These are phyloP conservation scores for Penstemon newberryi DNA, from an alignment of 257 asterid genomes.

Conservation along the genomic window DNA sequence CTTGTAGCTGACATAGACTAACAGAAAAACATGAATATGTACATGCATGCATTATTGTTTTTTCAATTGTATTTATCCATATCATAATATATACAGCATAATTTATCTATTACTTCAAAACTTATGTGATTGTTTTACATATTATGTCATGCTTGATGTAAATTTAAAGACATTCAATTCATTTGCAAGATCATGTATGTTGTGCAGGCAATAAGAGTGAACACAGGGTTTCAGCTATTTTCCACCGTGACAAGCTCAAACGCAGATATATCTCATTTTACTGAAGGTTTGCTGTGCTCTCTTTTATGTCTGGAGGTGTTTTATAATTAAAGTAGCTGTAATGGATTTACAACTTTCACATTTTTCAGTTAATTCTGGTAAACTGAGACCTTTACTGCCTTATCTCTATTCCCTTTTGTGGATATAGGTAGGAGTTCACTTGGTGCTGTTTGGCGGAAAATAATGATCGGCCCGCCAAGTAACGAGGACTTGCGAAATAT, in stretches of 20 bases:
- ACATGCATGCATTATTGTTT: too few relatives aligned
- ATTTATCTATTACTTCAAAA: too few relatives aligned
- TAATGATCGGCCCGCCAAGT: slow-evolving; percentile 58
- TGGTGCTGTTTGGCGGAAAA: slow-evolving; percentile 85
- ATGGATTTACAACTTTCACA: too few relatives aligned
- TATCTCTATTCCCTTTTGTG: slow-evolving; percentile 12
- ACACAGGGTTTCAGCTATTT: slow-evolving; percentile 71
- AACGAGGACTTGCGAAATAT: slow-evolving; percentile 57
- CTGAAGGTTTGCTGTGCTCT: slow-evolving; percentile 55
- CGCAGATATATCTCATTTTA: slow-evolving; percentile 48
- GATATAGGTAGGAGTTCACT: slow-evolving; percentile 61
- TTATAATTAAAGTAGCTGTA: neutral
- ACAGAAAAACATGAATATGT: too few relatives aligned
- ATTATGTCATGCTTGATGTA: neutral
- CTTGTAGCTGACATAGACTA: neutral
- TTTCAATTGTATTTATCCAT: too few relatives aligned
- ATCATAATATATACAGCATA: too few relatives aligned
- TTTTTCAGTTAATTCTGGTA: neutral
- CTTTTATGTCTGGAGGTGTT: slow-evolving; percentile 14
- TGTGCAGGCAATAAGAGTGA: slow-evolving; percentile 78
- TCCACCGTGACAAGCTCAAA: slow-evolving; percentile 82
- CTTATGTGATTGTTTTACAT: too few relatives aligned
- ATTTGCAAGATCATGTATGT: slow-evolving; percentile 3
- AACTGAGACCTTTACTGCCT: slow-evolving; percentile 13
- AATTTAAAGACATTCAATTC: neutral